Percentiles rank a stretch among this genome's conserved stretches.
Evolutionary conservation across 768 basidiomycete genomes (phyloP).

Genomic region (Sporobolomyces pararoseus): DNA sequence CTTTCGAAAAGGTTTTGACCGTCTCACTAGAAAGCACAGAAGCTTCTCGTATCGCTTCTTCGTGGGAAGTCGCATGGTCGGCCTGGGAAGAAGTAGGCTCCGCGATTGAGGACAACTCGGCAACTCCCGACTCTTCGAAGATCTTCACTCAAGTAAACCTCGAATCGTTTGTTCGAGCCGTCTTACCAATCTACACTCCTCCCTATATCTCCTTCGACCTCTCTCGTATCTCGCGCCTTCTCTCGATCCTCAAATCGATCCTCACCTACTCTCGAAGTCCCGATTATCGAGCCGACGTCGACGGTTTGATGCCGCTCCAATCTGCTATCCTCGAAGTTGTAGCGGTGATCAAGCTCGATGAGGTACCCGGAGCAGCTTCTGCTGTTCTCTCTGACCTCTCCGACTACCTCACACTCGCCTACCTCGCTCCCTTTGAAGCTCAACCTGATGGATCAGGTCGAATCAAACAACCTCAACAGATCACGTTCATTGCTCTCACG

Average conservation of each 20-base stretch:
- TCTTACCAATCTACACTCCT: conserved; percentile 55
- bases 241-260: conserved; percentile 72
- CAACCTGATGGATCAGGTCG: conserved; percentile 14
- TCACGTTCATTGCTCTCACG: conserved; percentile 84
- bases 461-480: conserved; percentile 35
- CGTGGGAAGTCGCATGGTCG: conserved; percentile 65
- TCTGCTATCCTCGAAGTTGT: conserved; percentile 69
- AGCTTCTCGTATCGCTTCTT: conserved; percentile 52
- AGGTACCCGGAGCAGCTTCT: conserved; percentile 54
- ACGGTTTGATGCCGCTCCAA: conserved; percentile 61
- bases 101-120: conserved; percentile 25
- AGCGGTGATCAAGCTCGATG: conserved; percentile 60
- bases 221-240: conserved; percentile 62
- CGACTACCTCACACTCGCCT: conserved; percentile 80
- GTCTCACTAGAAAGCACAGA: conserved; percentile 49
- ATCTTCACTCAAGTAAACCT: conserved; percentile 82
- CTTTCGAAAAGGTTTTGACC: conserved; percentile 73
- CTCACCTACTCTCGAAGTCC: conserved; percentile 72
- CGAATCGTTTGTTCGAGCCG: conserved; percentile 70
- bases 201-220: conserved; percentile 48
- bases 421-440: conserved; percentile 70
- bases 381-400: conserved; percentile 80
- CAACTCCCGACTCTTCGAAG: not conserved
- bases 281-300: conserved; percentile 84
- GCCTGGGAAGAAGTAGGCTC: conserved; percentile 57